Evolutionary conservation across 495 filamentous ascomycete genomes (phyloP).

Genomic region (Cudoniella acicularis): DNA sequence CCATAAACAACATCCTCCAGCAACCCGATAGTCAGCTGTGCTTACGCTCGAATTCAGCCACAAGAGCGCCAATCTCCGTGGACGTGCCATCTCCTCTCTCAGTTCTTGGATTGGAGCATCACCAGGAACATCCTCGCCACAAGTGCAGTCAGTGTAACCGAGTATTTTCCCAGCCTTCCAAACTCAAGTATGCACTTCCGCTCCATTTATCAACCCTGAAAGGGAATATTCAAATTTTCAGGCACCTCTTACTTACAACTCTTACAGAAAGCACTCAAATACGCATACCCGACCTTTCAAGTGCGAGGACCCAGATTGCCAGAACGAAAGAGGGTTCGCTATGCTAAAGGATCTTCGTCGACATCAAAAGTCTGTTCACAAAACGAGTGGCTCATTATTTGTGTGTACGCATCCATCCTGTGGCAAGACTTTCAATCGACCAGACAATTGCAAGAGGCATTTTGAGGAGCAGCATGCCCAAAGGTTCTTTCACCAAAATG

Average conservation of each 20-base stretch:
- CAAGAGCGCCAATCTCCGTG: no score
- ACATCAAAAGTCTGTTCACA: neutral
- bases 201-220: neutral
- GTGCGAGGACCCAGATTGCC: neutral
- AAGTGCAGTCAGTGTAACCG: no score
- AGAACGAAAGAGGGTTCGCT: neutral
- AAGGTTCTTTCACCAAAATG: neutral
- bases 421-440: neutral
- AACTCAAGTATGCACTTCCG: no score
- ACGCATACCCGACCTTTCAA: neutral
- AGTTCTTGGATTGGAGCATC: no score
- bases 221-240: neutral
- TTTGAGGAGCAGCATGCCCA: neutral
- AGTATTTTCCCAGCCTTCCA: no score
- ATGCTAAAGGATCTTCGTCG: neutral
- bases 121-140: no score
- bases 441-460: neutral
- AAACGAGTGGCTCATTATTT: neutral
- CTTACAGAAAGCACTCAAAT: neutral
- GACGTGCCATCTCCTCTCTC: no score
- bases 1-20: no score
- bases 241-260: neutral
- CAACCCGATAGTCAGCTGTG: no score
- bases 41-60: no score
- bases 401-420: neutral